Evolutionary conservation across 176 grass and related monocot genomes (phyloP), one percentile per base, ranked within the genome.

Genomic region (Canna indica): DNA sequence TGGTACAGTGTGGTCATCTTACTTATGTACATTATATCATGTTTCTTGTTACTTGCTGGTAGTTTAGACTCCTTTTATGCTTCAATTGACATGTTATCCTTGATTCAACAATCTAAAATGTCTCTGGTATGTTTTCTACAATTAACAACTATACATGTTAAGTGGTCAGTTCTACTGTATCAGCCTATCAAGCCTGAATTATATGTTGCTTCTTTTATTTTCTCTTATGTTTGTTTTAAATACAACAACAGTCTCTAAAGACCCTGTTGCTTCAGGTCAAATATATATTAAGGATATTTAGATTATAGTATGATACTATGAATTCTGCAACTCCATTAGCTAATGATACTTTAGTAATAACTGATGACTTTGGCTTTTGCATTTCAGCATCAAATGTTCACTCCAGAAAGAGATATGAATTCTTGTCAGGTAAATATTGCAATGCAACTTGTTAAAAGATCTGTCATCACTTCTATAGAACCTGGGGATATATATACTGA

Each of bases 311-410:
- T 5, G 50, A 54, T n/a, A n/a, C 20, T n/a, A 8, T 2, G 50
- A 54, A 24, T 1, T n/a, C n/a, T 54, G 20, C 50, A 54, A 20
- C 47, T 52, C n/a, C 5, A n/a, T n/a, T n/a, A 54, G 50, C 20
- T 54, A n/a, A 22, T 25, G 50, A 54, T 8, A 7, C 15, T 54
- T n/a, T 7, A 24, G 48, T 33, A 47, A 47, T 20, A n/a, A n/a
- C 9, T 58, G 59, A 59, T 6, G 31, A 6, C 39, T 41, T 28
- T 38, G 10, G 45, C 26, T 38, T 28, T 29, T 72, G 3, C 61
- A 74, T 85, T 79, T 69, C 87, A 95, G 91, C 91, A 77, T 79
- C 80, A 46, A 66, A 75, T 59, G 85, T 91, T 59, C 73, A 77
- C 58, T 69, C 36, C 35, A 63, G 81, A 73, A 91, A 68, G 66